These are phyloP conservation scores for Calonectria multiphialidica DNA, from an alignment of 2,329 filamentous ascomycete species.

Conservation along the genomic window DNA sequence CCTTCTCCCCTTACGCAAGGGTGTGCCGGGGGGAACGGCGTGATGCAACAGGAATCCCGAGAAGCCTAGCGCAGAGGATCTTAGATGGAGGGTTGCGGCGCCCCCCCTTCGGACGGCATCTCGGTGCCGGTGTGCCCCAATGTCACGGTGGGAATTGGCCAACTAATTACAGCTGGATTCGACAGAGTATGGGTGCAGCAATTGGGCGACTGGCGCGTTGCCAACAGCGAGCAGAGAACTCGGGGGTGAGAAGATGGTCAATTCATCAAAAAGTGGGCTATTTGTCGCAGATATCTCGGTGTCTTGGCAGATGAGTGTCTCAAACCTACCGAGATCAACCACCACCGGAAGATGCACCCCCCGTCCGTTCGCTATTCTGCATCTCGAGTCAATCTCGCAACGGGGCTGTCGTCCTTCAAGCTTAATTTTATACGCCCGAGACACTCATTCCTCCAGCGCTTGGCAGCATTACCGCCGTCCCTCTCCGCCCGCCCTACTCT, in stretches of 20 bases:
- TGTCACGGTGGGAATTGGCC: background rate
- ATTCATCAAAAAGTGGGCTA: background rate
- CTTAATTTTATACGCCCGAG: conserved; percentile 25
- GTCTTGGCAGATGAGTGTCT: conserved; percentile 6
- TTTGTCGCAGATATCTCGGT: conserved; percentile 21
- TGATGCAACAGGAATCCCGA: conserved; percentile 1
- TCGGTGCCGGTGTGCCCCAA: conserved; percentile 1
- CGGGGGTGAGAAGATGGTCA: background rate
- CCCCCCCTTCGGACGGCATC: conserved; percentile 6
- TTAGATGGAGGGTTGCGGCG: background rate
- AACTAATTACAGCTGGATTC: too few species aligned
- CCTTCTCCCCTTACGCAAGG: background rate
- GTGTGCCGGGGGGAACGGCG: background rate
- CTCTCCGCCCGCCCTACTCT: background rate
- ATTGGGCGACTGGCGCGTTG: background rate
- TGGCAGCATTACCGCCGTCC: background rate
- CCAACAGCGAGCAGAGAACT: background rate
- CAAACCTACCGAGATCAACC: background rate
- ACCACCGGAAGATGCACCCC: background rate
- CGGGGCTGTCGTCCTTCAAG: background rate
- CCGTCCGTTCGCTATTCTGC: background rate
- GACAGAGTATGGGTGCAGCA: background rate
- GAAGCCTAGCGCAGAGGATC: conserved; percentile 1
- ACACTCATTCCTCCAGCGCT: background rate
- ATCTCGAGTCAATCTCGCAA: background rate